Conservation (phyloP, 169 alveolate genomes). For the Miamiensis avidus region DNA sequence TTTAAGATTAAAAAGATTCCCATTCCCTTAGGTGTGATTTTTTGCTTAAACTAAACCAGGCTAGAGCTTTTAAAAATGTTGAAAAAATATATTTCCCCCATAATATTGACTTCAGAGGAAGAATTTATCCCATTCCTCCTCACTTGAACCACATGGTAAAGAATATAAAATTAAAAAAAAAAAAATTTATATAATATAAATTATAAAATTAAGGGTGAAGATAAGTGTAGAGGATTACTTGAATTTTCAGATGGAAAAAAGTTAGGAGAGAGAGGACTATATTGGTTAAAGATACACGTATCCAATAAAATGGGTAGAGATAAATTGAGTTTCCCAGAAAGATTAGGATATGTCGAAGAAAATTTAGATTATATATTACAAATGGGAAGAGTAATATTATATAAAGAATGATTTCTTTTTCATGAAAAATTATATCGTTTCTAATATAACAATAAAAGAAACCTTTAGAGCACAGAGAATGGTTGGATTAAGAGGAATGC, state of each 20-base stretch:
- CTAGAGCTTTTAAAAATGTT: conserved; percentile 82
- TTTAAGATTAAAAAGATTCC: conserved; percentile 64
- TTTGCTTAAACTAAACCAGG: conserved; percentile 78
- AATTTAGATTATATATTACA: conserved; percentile 64
- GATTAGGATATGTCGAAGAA: conserved; percentile 85
- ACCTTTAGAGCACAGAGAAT: conserved; percentile 83
- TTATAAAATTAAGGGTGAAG: conserved; percentile 85
- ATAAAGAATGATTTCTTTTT: too few relatives aligned
- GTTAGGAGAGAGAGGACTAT: conserved; percentile 92
- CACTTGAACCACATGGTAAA: conserved; percentile 89
- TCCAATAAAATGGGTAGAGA: conserved; percentile 94
- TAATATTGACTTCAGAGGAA: conserved; percentile 97
- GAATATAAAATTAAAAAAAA: too few relatives aligned
- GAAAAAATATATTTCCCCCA: conserved; percentile 94
- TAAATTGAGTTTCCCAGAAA: conserved; percentile 84
- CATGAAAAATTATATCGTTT: background rate
- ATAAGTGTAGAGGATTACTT: conserved; percentile 93
- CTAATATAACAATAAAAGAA: conserved; percentile 60
- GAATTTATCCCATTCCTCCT: conserved; percentile 97
- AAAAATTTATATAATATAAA: too few relatives aligned
- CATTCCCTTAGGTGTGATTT: conserved; percentile 75
- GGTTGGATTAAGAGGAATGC: conserved; percentile 91
- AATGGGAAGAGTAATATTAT: conserved; percentile 35
- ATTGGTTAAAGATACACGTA: conserved; percentile 95
- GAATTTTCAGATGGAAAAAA: conserved; percentile 90